Conservation (phyloP, 2,329 filamentous ascomycete species). For the Calonectria crousiana region DNA sequence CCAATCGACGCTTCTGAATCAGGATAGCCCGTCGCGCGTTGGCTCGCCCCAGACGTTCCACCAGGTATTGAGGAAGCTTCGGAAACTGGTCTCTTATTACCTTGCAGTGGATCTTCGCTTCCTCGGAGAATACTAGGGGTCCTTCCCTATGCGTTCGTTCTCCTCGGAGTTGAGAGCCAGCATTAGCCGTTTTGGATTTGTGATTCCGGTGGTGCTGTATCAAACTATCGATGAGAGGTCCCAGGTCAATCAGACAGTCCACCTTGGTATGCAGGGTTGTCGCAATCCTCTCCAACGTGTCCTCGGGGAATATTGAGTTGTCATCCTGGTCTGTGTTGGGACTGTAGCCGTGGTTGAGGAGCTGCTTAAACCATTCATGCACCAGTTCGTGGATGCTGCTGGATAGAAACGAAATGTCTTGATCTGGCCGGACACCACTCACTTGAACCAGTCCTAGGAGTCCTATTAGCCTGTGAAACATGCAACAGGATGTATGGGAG, state of each 20-base stretch:
- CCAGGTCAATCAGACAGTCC: neutral
- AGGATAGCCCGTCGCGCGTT: neutral
- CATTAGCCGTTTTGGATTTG: neutral
- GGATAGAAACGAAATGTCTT: neutral
- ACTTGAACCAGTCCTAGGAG: neutral
- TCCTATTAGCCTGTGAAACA: conserved; percentile 5
- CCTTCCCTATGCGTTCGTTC: neutral
- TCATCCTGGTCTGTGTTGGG: conserved; percentile 1
- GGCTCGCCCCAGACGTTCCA: neutral
- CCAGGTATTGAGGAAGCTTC: neutral
- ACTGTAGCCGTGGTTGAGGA: neutral
- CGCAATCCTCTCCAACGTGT: conserved; percentile 1
- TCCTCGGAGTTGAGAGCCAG: neutral
- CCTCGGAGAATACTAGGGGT: neutral
- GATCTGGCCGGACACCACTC: neutral
- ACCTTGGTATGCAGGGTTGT: neutral
- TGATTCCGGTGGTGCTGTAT: neutral
- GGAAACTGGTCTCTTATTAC: neutral
- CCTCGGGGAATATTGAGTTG: neutral
- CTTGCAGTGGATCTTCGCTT: neutral
- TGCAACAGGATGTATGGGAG: neutral
- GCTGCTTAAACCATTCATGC: neutral
- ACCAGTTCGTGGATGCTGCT: neutral
- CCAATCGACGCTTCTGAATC: neutral
- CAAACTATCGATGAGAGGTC: neutral